Base-by-base conservation (phyloP, 176 grass and related monocot species). In the Carex pumila region DNA sequence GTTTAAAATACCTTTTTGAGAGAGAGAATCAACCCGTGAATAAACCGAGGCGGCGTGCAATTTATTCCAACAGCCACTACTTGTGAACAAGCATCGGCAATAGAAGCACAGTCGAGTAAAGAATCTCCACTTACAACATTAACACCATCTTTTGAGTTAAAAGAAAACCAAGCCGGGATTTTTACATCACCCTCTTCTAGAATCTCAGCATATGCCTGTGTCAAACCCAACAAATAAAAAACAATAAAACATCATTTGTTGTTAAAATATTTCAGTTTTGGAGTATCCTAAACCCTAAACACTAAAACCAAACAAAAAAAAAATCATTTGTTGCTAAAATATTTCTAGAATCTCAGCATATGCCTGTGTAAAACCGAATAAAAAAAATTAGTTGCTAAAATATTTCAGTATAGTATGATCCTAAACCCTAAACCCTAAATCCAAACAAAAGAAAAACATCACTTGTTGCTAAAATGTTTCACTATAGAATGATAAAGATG, bases 21-120 rank as follows among this genome's bases (percentile, higher is more conserved):
- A 21, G 90, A 90, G 53, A 87, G 88, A 88, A 94, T 96, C 76
- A 99, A 65, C 17, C 81, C 85, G 85, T 96, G 93, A 55, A 99
- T 96, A 84, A 99, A 99, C 85, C 97, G 87, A 65, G 97, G 96
- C 65, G 97, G 93, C 0, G 93, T 99, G 88, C 97, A 99, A 49
- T 99, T 99, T 89, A 99, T 99, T 49, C 97, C 97, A 68, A 99
- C 83, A 0, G 93, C 93, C 65, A 90, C 83, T 52, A 99, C 88
- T 80, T 86, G 92, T 61, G 83, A 65, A 83, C 91, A 99, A 64
- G 81, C 82, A 66, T 96, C 89, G 66, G 93, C 93, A 82, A 99
- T 84, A 87, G 85, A 75, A 63, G 85, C 87, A 83, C 97, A 96
- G 41, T 99, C 91, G n/a, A 90, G 74, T 60, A 99, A 72, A 1